Evolutionary conservation across 148 eudicot species (phyloP).

Genomic region (Cornus suecica): DNA sequence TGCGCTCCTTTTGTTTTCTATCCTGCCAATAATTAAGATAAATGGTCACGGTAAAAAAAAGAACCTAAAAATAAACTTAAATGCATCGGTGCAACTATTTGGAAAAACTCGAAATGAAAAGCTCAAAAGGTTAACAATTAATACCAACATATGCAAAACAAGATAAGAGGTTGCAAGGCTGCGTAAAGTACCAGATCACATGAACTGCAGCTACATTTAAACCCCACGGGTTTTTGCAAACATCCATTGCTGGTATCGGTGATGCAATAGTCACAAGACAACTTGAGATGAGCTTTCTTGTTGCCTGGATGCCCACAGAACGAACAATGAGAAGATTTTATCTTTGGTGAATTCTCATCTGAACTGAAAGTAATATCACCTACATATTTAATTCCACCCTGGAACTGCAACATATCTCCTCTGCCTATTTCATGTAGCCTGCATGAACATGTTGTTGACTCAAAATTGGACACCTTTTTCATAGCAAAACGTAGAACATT

Average conservation of each 20-base stretch:
- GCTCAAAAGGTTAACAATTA: neutral
- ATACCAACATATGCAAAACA: neutral
- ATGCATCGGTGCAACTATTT: neutral
- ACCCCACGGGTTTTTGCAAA: conserved; percentile 50
- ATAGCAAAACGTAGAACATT: conserved; percentile 4
- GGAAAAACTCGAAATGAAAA: neutral
- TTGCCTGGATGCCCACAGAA: conserved; percentile 96
- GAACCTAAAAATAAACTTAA: neutral
- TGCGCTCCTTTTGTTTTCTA: conserved; percentile 48
- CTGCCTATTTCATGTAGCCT: conserved; percentile 71
- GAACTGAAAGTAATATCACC: conserved; percentile 25
- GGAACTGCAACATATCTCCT: conserved; percentile 28
- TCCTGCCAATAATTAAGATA: conserved; percentile 51
- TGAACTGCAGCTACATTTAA: conserved; percentile 64
- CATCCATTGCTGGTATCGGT: conserved; percentile 47
- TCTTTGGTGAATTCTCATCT: conserved; percentile 29
- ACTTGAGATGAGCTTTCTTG: conserved; percentile 61
- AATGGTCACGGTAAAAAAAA: neutral
- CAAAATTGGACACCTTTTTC: neutral
- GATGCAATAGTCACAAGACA: conserved; percentile 61
- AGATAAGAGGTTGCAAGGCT: neutral
- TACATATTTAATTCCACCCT: conserved; percentile 18
- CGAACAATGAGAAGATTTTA: conserved; percentile 72
- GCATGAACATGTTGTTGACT: conserved; percentile 20
- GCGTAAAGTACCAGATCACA: conserved; percentile 54